Base-by-base conservation (phyloP, 306 rosid species). In the Gillenia trifoliata region DNA sequence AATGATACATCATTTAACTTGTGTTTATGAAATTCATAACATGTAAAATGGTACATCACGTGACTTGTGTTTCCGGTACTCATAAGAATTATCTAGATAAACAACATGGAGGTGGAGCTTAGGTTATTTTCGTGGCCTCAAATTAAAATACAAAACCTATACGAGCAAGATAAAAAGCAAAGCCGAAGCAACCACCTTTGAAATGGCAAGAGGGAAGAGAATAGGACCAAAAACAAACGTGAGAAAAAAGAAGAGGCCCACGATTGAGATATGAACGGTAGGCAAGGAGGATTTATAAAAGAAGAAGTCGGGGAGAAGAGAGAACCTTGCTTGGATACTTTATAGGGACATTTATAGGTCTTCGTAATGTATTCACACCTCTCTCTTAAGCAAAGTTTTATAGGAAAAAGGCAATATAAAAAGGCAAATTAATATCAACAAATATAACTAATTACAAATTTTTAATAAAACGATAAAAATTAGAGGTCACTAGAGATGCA, bases 291-390 rank as follows among this genome's bases (percentile, higher is more conserved):
- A 50, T 78, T 77, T 77, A 40, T n/a, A 20, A 31, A 66, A 9
- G 55, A 66, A 75, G 20, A 52, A 82, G 29, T 47, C 36, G 30
- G 74, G 69, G 71, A 75, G 54, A 38, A 41, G 68, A 41, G 54
- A n/a, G 28, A 55, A 8, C 60, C 45, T 28, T 74, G 80, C 66
- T 33, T 74, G 65, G 41, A 74, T 73, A 43, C 71, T 2, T 26
- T 76, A 11, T 22, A 29, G 80, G 69, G 76, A 65, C 76, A 60
- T 29, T 4, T 59, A 23, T 62, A 6, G 89, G 85, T 89, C 79
- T 36, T 68, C n/a, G n/a, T n/a, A n/a, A n/a, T 72, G 81, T 40
- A 38, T 89, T 85, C 86, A 82, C 81, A 76, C 86, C 82, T 76
- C 87, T 63, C 78, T 76, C 20, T 82, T 70, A 75, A 80, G 85